Conservation (phyloP, 1,284 basidiomycete genomes). For the Kwoniella shivajii region DNA sequence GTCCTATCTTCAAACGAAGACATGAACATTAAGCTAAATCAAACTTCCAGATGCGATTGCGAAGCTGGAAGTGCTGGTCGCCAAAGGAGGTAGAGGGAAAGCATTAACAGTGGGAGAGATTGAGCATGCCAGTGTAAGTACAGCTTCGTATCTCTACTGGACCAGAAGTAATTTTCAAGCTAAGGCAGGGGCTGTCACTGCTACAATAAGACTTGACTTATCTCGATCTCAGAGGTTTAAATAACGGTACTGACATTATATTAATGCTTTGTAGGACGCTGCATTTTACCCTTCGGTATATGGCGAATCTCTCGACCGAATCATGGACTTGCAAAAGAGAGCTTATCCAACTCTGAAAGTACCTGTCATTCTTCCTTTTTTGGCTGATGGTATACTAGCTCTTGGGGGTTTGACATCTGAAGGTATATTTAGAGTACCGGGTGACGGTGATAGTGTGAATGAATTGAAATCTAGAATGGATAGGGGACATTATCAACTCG, state of each 20-base stretch:
- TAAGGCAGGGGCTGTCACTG: too few relatives aligned
- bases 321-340: constrained; percentile 77
- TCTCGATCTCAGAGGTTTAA: background rate
- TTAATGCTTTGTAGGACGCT: constrained; percentile 63
- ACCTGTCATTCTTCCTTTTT: constrained; percentile 87
- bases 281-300: constrained; percentile 93
- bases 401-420: constrained; percentile 79
- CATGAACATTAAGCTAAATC: background rate
- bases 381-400: constrained; percentile 84
- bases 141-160: background rate
- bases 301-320: constrained; percentile 79
- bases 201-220: too few relatives aligned
- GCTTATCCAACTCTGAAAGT: constrained; percentile 80
- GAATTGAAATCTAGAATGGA: constrained; percentile 85
- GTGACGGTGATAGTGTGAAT: constrained; percentile 80
- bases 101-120: constrained; percentile 78
- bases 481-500: constrained; percentile 83
- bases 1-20: too few relatives aligned
- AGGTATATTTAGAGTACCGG: constrained; percentile 88
- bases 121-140: constrained; percentile 75
- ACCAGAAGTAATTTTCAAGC: background rate
- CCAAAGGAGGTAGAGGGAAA: constrained; percentile 80
- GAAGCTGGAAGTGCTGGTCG: constrained; percentile 68
- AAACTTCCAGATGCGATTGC: constrained; percentile 65
- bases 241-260: background rate